These are phyloP conservation scores for Trypanosoma scelopori DNA, from an alignment of 208 protist species.

Conservation along the genomic window DNA sequence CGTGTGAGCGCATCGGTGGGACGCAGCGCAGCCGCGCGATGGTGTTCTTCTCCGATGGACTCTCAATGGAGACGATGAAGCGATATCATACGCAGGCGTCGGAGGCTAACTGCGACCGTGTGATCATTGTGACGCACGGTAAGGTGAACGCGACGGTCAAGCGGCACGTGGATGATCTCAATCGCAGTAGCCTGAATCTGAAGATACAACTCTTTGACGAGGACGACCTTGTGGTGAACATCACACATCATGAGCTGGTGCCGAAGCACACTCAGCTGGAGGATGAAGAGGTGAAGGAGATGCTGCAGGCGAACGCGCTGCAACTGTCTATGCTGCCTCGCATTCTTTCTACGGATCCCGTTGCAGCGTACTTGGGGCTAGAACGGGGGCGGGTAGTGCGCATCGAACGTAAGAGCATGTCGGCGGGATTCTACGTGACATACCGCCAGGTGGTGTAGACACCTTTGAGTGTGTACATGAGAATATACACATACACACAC, in stretches of 20 bases:
- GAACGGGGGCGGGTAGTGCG: constrained; percentile 93
- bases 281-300: constrained; percentile 79
- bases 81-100: constrained; percentile 43
- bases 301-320: constrained; percentile 92
- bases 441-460: constrained; percentile 95
- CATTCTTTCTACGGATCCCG: constrained; percentile 94
- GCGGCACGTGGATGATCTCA: constrained; percentile 69
- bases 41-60: constrained; percentile 71
- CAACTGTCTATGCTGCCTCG: constrained; percentile 95
- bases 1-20: constrained; percentile 57
- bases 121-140: constrained; percentile 65
- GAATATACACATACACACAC: constrained; percentile 12
- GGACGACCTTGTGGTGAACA: constrained; percentile 96
- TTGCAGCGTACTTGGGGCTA: constrained; percentile 96
- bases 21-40: constrained; percentile 48
- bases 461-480: constrained; percentile 1
- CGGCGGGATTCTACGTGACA: constrained; percentile 97
- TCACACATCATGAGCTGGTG: constrained; percentile 97
- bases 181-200: constrained; percentile 55
- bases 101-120: constrained; percentile 48
- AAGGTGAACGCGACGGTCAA: constrained; percentile 71
- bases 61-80: constrained; percentile 71
- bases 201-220: constrained; percentile 95
- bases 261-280: constrained; percentile 94
- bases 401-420: constrained; percentile 96